Base-by-base conservation (phyloP, 192 early-diverging fungal species). In the Dimargaris verticillata region DNA sequence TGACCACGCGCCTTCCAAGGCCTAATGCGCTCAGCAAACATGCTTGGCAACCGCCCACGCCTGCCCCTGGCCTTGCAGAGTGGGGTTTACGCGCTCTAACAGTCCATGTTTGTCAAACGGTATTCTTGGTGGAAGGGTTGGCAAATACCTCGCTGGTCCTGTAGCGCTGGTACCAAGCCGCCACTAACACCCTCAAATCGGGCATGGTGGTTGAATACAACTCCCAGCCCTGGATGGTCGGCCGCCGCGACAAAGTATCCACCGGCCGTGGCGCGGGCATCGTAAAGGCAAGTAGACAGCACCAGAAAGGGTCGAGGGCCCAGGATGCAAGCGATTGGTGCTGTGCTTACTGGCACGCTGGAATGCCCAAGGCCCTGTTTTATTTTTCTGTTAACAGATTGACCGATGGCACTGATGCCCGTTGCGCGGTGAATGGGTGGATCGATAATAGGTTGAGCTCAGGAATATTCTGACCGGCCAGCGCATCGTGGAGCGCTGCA, bases 151-250 rank as follows among this genome's bases (percentile, higher is more conserved):
- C n/a, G n/a, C n/a, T n/a, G n/a, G n/a, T n/a, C n/a, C 9, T 20
- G 50, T 20, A 10, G 7, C 50, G 50, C 50, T 15, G 7, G n/a
- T 52, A 52, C 50, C 50, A 20, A 10, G 20, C n/a, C 12, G n/a
- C 50, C 20, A 52, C 11, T 20, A 74, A 74, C 14, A 59, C 73
- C 17, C 69, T 86, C 41, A 80, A 81, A 46, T 79, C 74, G 26
- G 86, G 88, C 13, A 74, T 75, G 63, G 81, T 91, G 1, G 77
- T 93, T 18, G 78, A 87, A 33, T 69, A 74, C 63, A 80, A 82
- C 26, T 81, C 78, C 53, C 72, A 65, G 15, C 80, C 84, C n/a
- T 80, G 77, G 61, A 74, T 84, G 17, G 86, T 93, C 5, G 61
- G 80, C 26, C 69, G 69, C 55, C 74, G 78, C 47, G 81, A 86